Conservation (phyloP, 352 stramenopile species). For the Globisporangium cystogenes region DNA sequence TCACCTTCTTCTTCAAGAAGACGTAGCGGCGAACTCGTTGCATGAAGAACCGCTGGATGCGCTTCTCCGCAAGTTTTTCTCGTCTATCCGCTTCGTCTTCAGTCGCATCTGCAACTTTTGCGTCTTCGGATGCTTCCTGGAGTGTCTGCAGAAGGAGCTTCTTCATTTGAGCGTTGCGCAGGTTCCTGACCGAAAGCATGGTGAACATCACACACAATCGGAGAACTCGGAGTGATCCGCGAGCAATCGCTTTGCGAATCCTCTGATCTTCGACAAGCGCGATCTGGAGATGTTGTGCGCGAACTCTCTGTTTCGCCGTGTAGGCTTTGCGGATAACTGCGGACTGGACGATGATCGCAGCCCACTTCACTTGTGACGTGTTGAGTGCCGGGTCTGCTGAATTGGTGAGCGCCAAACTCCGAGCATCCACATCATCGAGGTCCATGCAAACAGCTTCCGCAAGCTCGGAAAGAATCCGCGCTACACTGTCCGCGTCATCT, state of each 20-base stretch:
- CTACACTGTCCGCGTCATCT: background rate
- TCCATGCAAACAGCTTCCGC: slow-evolving; percentile 22
- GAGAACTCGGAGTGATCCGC: slow-evolving; percentile 16
- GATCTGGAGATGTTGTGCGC: background rate
- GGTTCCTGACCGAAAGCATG: slow-evolving; percentile 22
- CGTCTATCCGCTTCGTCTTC: background rate
- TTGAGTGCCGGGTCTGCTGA: background rate
- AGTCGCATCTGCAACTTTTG: slow-evolving; percentile 5
- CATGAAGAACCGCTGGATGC: slow-evolving; percentile 50
- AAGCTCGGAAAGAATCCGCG: slow-evolving; percentile 13
- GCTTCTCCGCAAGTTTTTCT: slow-evolving; percentile 18
- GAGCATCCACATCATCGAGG: slow-evolving; percentile 28
- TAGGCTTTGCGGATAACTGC: slow-evolving; percentile 14
- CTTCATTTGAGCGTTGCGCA: slow-evolving; percentile 28
- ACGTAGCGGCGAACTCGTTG: slow-evolving; percentile 37
- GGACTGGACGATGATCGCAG: slow-evolving; percentile 33
- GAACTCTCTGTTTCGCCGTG: slow-evolving; percentile 3
- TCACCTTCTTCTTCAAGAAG: slow-evolving; percentile 36
- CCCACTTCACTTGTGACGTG: slow-evolving; percentile 16
- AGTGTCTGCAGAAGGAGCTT: slow-evolving; percentile 32
- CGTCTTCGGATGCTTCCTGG: slow-evolving; percentile 34
- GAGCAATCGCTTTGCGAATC: background rate
- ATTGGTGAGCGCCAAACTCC: background rate
- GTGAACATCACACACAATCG: slow-evolving; percentile 26
- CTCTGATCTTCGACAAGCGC: background rate